Evolutionary conservation across 208 protist species (phyloP), one percentile per base, ranked within the genome.

Genomic region (Wallacemonas sp.): DNA sequence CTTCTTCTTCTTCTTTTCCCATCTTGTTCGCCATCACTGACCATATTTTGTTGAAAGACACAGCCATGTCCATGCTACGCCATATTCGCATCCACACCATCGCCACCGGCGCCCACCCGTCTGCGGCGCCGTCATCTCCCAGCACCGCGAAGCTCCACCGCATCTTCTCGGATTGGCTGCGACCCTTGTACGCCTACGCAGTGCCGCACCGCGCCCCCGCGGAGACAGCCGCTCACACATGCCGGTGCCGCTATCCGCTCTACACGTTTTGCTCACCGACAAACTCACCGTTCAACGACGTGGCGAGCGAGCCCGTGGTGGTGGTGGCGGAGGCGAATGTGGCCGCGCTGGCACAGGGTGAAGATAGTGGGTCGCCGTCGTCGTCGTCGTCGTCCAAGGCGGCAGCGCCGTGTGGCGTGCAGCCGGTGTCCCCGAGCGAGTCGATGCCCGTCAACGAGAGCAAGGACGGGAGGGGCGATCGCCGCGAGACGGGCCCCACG

Each of bases 161-260:
- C 39, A 30, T 23, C 16, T 11, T 64, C 14, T 3, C 36, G 3
- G 36, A 79, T 19, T 73, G 62, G 69, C 36, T 76, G 1, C 33
- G 44, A 1, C 72, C 79, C 3, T 56, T 88, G 16, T 85, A 78
- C 38, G 47, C 47, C 39, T 83, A 82, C 55, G 65, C 65, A 4
- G 70, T 85, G 12, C 77, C 78, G 27, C 82, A 84, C 38, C 68
- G 56, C 9, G 29, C 56, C 14, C 73, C 70, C 1, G 52, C 61
- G 16, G 68, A 66, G 26, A 69, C 63, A 3, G 58, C 68, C 19
- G 8, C 55, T 11, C 54, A 80, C 26, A 72, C 64, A 17, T 90
- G 83, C 71, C 67, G 64, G 33, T 90, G 84, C 67, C 67, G 68
- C 19, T 87, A 85, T 48, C 81, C 84, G 1, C 68, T 90, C 34